These are phyloP conservation scores for Marchantia polymorpha DNA, from an alignment of 225 moss, liverwort and hornwort genomes.

Conservation along the genomic window DNA sequence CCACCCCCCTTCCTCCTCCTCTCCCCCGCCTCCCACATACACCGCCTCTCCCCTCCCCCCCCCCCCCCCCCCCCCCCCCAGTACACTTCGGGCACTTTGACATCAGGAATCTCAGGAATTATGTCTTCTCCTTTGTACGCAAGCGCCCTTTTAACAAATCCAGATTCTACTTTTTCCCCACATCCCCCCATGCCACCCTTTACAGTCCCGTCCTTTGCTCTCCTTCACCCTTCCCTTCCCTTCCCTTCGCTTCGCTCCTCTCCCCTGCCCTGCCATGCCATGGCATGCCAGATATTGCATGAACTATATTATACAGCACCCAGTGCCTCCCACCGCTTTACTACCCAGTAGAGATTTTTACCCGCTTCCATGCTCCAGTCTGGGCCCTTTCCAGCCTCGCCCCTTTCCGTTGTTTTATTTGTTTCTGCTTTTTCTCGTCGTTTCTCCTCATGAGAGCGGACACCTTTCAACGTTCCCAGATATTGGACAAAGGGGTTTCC, in stretches of 20 bases:
- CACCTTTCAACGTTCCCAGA: background rate
- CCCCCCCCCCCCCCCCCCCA: background rate
- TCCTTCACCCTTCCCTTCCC: too few relatives aligned
- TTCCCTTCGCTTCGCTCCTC: too few relatives aligned
- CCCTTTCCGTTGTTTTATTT: background rate
- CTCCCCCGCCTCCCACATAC: background rate
- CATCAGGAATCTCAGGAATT: slow-evolving; percentile 5
- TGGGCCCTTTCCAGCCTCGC: background rate
- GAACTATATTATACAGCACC: background rate
- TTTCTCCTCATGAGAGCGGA: background rate
- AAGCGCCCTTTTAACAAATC: background rate
- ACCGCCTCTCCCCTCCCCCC: background rate
- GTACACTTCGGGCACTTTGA: background rate
- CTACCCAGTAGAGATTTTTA: background rate
- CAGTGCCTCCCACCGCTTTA: background rate
- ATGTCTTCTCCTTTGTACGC: slow-evolving; percentile 1
- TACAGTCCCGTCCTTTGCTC: background rate
- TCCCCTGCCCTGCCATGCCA: background rate
- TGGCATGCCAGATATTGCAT: background rate
- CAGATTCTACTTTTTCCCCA: background rate
- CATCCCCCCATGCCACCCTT: background rate
- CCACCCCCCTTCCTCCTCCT: background rate
- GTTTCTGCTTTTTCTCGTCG: background rate
- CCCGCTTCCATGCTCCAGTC: background rate
- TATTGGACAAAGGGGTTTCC: background rate